Conservation (phyloP, 345 rosid species). For the Camelina neglecta region DNA sequence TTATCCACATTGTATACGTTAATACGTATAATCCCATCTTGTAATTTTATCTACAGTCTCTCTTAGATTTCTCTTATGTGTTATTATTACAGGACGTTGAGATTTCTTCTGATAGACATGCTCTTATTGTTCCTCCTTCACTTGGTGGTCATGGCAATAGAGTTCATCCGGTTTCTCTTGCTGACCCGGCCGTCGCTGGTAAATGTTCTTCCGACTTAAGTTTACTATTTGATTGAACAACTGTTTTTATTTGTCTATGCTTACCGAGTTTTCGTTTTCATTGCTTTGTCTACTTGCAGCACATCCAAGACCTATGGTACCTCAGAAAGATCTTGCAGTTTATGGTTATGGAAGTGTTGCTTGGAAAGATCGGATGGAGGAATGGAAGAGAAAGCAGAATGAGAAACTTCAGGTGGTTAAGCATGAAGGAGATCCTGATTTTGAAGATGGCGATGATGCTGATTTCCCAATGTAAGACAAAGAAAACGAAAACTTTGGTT, state of each 20-base stretch:
- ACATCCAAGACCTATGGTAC: slow-evolving; percentile 96
- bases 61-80: slow-evolving; percentile 23
- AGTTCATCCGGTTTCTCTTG: slow-evolving; percentile 72
- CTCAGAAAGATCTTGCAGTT: slow-evolving; percentile 85
- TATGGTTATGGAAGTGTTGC: slow-evolving; percentile 99
- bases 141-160: slow-evolving; percentile 71
- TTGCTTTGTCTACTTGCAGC: slow-evolving; percentile 48
- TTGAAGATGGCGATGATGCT: slow-evolving; percentile 79
- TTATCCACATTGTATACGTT: slow-evolving; percentile 11
- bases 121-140: slow-evolving; percentile 88
- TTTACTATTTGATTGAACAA: neutral
- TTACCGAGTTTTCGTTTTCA: slow-evolving; percentile 13
- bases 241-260: neutral
- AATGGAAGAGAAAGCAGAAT: slow-evolving; percentile 87
- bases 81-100: slow-evolving; percentile 63
- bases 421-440: slow-evolving; percentile 77
- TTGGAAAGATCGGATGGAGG: slow-evolving; percentile 97
- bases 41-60: slow-evolving; percentile 3
- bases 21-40: neutral
- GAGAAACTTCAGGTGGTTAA: slow-evolving; percentile 89
- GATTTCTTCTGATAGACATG: slow-evolving; percentile 89
- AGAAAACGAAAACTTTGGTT: neutral
- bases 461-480: slow-evolving; percentile 87
- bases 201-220: slow-evolving; percentile 31
- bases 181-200: slow-evolving; percentile 79